These are phyloP conservation scores for Claviceps fusiformis DNA, from an alignment of 2,329 filamentous ascomycete species.

Conservation along the genomic window DNA sequence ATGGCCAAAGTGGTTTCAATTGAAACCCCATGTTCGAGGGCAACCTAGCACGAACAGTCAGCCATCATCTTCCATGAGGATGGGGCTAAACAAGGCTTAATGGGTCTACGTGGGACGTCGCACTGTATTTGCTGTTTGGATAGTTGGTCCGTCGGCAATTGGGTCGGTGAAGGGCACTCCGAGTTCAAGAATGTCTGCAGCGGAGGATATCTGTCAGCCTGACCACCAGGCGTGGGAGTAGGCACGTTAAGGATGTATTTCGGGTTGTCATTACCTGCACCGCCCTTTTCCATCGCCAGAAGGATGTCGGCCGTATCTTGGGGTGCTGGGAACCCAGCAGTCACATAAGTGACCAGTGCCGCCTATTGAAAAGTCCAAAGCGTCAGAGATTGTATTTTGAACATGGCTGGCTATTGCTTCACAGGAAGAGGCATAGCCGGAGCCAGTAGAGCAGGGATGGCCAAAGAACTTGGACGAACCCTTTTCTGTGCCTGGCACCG, in stretches of 20 bases:
- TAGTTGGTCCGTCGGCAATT: conserved; percentile 93
- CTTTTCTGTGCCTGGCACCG: conserved; percentile 45
- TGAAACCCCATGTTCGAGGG: conserved; percentile 78
- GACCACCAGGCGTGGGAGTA: background rate
- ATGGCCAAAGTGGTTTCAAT: conserved; percentile 68
- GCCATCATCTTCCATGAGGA: background rate
- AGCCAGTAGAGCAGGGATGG: conserved; percentile 8
- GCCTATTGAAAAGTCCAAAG: conserved; percentile 32
- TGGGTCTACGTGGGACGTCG: conserved; percentile 11
- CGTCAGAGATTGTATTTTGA: background rate
- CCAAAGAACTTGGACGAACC: conserved; percentile 29
- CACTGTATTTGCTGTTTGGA: conserved; percentile 87
- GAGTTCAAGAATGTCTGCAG: conserved; percentile 74
- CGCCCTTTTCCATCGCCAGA: conserved; percentile 81
- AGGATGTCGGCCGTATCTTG: conserved; percentile 73
- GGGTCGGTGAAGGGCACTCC: conserved; percentile 96
- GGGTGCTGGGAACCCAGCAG: conserved; percentile 78
- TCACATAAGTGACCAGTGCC: conserved; percentile 91
- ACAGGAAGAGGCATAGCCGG: background rate
- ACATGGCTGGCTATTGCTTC: background rate
- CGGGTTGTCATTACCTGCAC: conserved; percentile 51
- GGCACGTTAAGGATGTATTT: background rate
- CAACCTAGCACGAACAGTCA: conserved; percentile 30
- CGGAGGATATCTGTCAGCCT: background rate
- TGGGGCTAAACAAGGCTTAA: background rate